Evolutionary conservation across 306 rosid species (phyloP), one percentile per base, ranked within the genome.

Genomic region (Elaeagnus macrophylla): DNA sequence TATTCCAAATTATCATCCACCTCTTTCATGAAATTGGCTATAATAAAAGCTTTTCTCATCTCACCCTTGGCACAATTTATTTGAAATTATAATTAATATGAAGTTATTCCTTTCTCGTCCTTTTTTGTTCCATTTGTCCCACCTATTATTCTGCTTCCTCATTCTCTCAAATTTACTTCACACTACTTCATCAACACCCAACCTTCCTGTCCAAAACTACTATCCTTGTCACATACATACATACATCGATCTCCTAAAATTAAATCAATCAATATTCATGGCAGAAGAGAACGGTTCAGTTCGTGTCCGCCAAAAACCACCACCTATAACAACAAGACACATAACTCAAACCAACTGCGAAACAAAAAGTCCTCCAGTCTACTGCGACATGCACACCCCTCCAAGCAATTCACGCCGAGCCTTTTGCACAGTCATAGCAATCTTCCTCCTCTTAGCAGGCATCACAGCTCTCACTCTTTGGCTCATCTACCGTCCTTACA

Each of bases 401-500:
- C 37, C 12, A 51, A 54, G 44, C 38, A n/a, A 25, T 18, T 64
- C 76, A 0, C 61, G 53, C 64, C 75, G 75, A n/a, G 49, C 64
- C 35, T 35, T 80, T 48, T 81, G 81, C 82, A 67, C 79, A 10
- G 69, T 75, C 75, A 16, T 89, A 67, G 52, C 78, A 48, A 48
- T 83, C 74, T 60, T 83, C 63, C 75, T 89, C 72, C 78, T 85
- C 46, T 0, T 85, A 20, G 62, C 62, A 8, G 90, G 95, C 51
- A 64, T 67, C 73, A 71, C 74, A 7, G 39, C 60, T 56, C 82
- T 85, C 25, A 54, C 74, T 17, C 69, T 85, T 13, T 89, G 95
- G 95, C 86, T 91, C 5, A 81, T 89, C 59, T 88, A 88, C 77
- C 86, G 82, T 6, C 95, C 95, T 35, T 42, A 74, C 51, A 75